Conservation (phyloP, 164 flowering plant genomes). For the Buxus sempervirens region DNA sequence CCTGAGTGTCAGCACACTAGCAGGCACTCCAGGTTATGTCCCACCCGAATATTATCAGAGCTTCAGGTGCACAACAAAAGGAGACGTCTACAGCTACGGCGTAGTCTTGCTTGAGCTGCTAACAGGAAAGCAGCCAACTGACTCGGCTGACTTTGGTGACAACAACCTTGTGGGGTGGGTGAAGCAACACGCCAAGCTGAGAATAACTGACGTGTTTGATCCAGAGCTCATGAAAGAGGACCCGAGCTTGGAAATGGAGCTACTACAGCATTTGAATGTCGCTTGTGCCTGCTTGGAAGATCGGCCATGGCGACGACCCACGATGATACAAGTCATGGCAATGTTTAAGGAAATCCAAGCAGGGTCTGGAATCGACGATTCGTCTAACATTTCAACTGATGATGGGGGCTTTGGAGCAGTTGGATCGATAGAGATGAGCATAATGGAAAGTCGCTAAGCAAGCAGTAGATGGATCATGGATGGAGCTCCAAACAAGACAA, state of each 20-base stretch:
- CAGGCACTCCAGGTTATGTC: conserved; percentile 97
- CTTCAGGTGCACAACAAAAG: conserved; percentile 84
- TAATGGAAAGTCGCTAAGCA: conserved; percentile 54
- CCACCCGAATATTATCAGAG: conserved; percentile 98
- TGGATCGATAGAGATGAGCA: conserved; percentile 68
- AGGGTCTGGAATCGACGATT: conserved; percentile 57
- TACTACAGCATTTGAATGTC: conserved; percentile 72
- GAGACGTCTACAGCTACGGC: conserved; percentile 97
- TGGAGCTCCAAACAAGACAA: neutral
- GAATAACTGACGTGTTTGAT: conserved; percentile 79
- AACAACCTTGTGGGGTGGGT: conserved; percentile 98
- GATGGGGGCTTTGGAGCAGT: conserved; percentile 45
- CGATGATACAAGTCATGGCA: conserved; percentile 94
- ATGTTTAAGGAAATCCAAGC: conserved; percentile 93
- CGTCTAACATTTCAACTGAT: conserved; percentile 42
- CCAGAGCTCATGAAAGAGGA: conserved; percentile 70
- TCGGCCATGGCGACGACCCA: conserved; percentile 72
- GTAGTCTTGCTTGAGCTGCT: conserved; percentile 90
- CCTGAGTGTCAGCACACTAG: conserved; percentile 89
- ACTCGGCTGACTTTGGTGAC: conserved; percentile 90
- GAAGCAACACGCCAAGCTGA: conserved; percentile 72
- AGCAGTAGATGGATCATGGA: conserved; percentile 21
- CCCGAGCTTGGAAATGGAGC: conserved; percentile 72
- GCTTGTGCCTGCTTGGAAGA: conserved; percentile 91
- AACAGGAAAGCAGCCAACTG: conserved; percentile 89